These are phyloP conservation scores for Casuarina equisetifolia DNA, from an alignment of 306 rosid species.

Conservation along the genomic window DNA sequence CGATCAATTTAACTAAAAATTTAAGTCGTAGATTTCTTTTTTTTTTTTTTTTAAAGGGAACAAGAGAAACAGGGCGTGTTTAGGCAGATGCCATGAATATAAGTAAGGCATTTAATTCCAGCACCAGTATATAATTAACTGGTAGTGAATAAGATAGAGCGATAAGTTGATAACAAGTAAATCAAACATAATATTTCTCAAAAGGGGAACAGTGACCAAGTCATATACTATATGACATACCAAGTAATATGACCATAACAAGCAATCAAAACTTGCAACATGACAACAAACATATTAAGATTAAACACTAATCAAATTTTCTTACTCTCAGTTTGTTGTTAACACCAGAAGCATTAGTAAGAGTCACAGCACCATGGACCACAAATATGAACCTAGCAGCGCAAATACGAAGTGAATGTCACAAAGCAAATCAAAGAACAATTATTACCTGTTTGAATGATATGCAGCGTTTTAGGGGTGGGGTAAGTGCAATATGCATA, in stretches of 20 bases:
- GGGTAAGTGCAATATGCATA: conserved; percentile 7
- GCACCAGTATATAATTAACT: background rate
- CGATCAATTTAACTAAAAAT: background rate
- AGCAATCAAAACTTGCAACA: conserved; percentile 17
- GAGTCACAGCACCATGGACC: conserved; percentile 66
- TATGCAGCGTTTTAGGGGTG: conserved; percentile 4
- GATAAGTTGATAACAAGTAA: background rate
- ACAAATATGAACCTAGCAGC: conserved; percentile 77
- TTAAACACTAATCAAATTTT: conserved; percentile 16
- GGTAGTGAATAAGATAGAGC: background rate
- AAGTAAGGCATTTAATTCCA: background rate
- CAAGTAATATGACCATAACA: background rate
- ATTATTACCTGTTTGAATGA: conserved; percentile 13
- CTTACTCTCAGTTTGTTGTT: conserved; percentile 56
- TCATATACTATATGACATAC: conserved; percentile 1
- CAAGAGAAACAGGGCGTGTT: background rate
- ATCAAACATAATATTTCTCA: background rate
- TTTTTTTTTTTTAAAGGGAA: background rate
- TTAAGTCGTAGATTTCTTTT: background rate
- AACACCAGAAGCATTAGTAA: conserved; percentile 41
- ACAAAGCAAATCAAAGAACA: conserved; percentile 20
- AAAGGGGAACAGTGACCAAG: background rate
- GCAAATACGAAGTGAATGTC: conserved; percentile 31
- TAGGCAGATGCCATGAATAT: background rate
- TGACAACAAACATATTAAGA: conserved; percentile 18